These are phyloP conservation scores for Peronospora destructor DNA, from an alignment of 352 stramenopile species.

Conservation along the genomic window DNA sequence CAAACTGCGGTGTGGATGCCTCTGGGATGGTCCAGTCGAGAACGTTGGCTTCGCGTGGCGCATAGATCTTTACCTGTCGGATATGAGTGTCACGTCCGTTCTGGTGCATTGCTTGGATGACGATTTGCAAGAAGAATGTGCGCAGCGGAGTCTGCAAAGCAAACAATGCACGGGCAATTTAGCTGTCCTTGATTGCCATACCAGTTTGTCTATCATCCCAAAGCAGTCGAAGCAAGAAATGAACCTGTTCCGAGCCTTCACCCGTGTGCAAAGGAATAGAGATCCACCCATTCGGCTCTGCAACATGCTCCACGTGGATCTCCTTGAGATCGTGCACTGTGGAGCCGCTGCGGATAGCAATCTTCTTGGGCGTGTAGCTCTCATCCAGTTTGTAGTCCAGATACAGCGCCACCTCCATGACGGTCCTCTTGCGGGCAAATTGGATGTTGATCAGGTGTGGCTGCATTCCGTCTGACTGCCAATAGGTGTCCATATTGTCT, in stretches of 20 bases:
- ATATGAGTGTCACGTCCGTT: constrained; percentile 96
- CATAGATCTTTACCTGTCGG: constrained; percentile 90
- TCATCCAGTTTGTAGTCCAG: constrained; percentile 97
- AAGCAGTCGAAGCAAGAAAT: not conserved
- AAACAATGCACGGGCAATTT: not conserved
- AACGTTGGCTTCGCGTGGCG: constrained; percentile 52
- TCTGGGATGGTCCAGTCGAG: constrained; percentile 50
- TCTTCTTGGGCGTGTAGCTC: constrained; percentile 96
- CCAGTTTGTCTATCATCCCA: not conserved
- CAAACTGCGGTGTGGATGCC: constrained; percentile 60
- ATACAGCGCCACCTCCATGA: constrained; percentile 94
- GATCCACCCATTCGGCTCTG: constrained; percentile 92
- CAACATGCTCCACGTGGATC: constrained; percentile 87
- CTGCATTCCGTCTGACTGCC: constrained; percentile 92
- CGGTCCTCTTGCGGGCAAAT: constrained; percentile 91
- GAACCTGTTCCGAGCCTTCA: constrained; percentile 46
- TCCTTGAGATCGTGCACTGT: constrained; percentile 95
- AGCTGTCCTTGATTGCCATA: too few species aligned
- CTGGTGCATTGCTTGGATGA: constrained; percentile 95
- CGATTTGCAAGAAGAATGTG: constrained; percentile 95
- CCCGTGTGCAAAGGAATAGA: constrained; percentile 75
- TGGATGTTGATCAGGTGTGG: constrained; percentile 97
- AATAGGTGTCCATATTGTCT: constrained; percentile 96
- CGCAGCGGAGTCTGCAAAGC: constrained; percentile 46
- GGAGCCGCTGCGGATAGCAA: constrained; percentile 88